Evolutionary conservation across 306 rosid species (phyloP).

Genomic region (Acacia acuminata): DNA sequence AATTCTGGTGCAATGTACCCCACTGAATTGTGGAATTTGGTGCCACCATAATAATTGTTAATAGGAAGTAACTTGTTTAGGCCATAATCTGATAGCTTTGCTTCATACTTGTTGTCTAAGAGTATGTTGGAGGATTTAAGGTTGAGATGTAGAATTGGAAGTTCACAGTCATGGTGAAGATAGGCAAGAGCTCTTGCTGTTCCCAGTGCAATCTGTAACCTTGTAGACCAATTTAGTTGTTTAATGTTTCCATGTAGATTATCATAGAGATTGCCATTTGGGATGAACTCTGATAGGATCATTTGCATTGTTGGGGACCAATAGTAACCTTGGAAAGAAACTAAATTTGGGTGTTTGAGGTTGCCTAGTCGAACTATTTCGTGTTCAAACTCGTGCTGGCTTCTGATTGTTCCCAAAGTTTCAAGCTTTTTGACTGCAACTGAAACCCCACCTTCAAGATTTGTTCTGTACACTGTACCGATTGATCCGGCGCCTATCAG

Average conservation of each 20-base stretch:
- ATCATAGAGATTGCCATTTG: slow-evolving; percentile 62
- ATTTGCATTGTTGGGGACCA: slow-evolving; percentile 79
- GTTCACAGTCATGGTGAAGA: slow-evolving; percentile 76
- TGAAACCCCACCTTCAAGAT: slow-evolving; percentile 59
- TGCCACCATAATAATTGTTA: slow-evolving; percentile 45
- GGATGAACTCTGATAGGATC: slow-evolving; percentile 62
- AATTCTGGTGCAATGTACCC: slow-evolving; percentile 79
- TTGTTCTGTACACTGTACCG: slow-evolving; percentile 62
- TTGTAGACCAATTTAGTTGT: slow-evolving; percentile 53
- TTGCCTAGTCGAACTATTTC: slow-evolving; percentile 63
- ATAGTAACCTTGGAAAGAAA: slow-evolving; percentile 71
- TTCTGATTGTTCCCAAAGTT: slow-evolving; percentile 66
- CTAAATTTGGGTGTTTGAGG: slow-evolving; percentile 60
- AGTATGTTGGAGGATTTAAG: slow-evolving; percentile 70
- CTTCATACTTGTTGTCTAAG: slow-evolving; percentile 54
- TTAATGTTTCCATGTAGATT: slow-evolving; percentile 54
- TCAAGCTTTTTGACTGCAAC: slow-evolving; percentile 75
- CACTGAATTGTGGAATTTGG: slow-evolving; percentile 59
- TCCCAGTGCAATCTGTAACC: slow-evolving; percentile 67
- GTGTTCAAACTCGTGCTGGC: slow-evolving; percentile 70
- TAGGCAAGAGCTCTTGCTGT: slow-evolving; percentile 62
- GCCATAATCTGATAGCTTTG: slow-evolving; percentile 70
- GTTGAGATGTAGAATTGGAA: slow-evolving; percentile 76
- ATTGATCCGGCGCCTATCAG: slow-evolving; percentile 66
- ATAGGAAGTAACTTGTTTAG: slow-evolving; percentile 68